Conservation (phyloP, 371 early-diverging fungal species). For the Nematocida parisii region DNA sequence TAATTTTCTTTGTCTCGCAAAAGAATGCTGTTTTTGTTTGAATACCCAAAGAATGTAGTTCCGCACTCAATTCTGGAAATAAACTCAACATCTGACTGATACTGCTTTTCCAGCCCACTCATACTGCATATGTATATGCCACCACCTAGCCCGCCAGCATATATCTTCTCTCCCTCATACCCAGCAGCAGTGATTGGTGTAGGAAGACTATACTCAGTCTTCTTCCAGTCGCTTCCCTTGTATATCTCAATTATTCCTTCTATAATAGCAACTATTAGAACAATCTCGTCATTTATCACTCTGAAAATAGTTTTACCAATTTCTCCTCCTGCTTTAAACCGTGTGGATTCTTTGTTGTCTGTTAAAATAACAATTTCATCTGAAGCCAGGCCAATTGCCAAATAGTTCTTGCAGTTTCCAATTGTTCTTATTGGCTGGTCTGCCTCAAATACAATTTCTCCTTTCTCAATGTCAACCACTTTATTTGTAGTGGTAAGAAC, state of each 20-base stretch:
- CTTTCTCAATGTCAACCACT: constrained; percentile 38
- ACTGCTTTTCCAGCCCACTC: constrained; percentile 27
- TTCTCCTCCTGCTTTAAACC: constrained; percentile 22
- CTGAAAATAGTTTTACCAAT: constrained; percentile 42
- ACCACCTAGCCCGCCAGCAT: constrained; percentile 48
- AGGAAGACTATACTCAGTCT: neutral
- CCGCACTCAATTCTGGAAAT: constrained; percentile 55
- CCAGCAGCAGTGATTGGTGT: constrained; percentile 54
- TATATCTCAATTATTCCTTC: constrained; percentile 41
- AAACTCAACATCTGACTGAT: constrained; percentile 46
- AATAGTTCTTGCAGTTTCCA: constrained; percentile 20
- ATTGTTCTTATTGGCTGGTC: constrained; percentile 44
- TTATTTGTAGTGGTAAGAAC: constrained; percentile 54
- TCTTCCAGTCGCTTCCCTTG: constrained; percentile 8
- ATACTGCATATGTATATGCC: constrained; percentile 28
- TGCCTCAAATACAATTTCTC: constrained; percentile 33
- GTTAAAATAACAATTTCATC: constrained; percentile 33
- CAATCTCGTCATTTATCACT: neutral
- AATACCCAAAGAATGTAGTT: constrained; percentile 54
- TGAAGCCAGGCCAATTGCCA: constrained; percentile 43
- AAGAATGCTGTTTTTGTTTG: constrained; percentile 37
- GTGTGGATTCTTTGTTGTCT: constrained; percentile 35
- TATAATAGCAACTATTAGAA: constrained; percentile 34
- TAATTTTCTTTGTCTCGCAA: constrained; percentile 49
- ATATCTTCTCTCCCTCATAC: constrained; percentile 35